These are phyloP conservation scores for Clavaria fumosa DNA, from an alignment of 768 basidiomycete species.

Conservation along the genomic window DNA sequence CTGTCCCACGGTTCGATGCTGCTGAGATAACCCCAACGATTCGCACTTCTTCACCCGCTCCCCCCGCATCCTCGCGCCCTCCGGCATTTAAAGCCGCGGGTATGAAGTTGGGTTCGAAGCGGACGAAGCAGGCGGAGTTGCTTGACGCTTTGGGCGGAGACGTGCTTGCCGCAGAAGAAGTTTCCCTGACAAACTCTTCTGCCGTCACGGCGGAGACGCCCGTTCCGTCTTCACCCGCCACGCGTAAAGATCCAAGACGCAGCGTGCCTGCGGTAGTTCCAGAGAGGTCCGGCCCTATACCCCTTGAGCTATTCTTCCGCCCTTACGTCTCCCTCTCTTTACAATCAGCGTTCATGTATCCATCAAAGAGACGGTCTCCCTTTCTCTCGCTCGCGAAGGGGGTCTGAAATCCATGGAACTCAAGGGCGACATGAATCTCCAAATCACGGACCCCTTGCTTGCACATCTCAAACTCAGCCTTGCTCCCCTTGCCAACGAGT, in stretches of 20 bases:
- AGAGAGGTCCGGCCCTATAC: slow-evolving; percentile 39
- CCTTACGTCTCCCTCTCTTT: slow-evolving; percentile 4
- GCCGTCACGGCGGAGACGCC: slow-evolving; percentile 29
- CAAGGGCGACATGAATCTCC: slow-evolving; percentile 89
- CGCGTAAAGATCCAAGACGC: slow-evolving; percentile 36
- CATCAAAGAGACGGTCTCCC: slow-evolving; percentile 70
- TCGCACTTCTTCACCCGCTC: slow-evolving; percentile 26
- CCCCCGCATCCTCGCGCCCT: slow-evolving; percentile 35
- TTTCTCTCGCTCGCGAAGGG: slow-evolving; percentile 78
- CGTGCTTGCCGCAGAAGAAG: slow-evolving; percentile 33
- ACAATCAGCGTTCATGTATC: slow-evolving; percentile 61
- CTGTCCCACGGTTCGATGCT: slow-evolving; percentile 58
- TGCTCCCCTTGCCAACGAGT: slow-evolving; percentile 36
- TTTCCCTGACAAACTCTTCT: slow-evolving; percentile 37
- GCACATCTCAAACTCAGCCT: slow-evolving; percentile 61
- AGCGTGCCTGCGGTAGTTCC: slow-evolving; percentile 61
- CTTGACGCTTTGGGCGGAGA: slow-evolving; percentile 80
- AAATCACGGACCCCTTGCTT: slow-evolving; percentile 60
- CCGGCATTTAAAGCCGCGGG: slow-evolving; percentile 88
- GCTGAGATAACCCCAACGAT: slow-evolving; percentile 33
- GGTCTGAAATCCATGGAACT: slow-evolving; percentile 83
- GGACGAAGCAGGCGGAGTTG: slow-evolving; percentile 77
- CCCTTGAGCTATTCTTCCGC: not conserved
- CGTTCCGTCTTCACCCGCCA: slow-evolving; percentile 17
- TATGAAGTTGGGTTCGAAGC: slow-evolving; percentile 94